Base-by-base conservation (phyloP, 768 basidiomycete genomes). In the Pluteus cervinus region DNA sequence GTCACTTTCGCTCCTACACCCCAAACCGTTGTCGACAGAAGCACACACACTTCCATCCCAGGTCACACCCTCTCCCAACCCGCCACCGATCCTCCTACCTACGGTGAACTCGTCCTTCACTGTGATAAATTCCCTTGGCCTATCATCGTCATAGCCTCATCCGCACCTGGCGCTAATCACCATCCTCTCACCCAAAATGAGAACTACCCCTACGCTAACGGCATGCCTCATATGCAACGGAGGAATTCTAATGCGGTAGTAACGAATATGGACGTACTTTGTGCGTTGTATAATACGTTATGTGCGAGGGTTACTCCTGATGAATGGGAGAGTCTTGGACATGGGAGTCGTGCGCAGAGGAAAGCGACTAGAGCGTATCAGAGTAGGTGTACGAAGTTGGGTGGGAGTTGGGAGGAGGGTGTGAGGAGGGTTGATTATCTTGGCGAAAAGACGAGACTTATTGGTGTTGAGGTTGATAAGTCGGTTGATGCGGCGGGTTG, bases 391-490 rank as follows among this genome's bases (percentile, higher is more conserved):
- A 59, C 63, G 39, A 66, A 63, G 46, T 67, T 73, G 54, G 79
- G 78, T 18, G 79, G 74, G 2, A 79, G 76, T 9, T 81, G 79
- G 79, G 77, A 80, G 18, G 67, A 68, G 14, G 81, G 81, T n/a
- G 76, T 85, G 20, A 68, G 78, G 31, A 61, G 81, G 34, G 54
- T 83, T 10, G 81, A 84, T 58, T 82, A 75, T 69, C 61, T 84
- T 30, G 75, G 75, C 14, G 66, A 71, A 22, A 81, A 77, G 50
- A 79, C 75, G 22, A 58, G 64, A 31, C 52, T 84, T 24, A 62
- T 76, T 22, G 81, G 81, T 17, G 65, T 84, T 43, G 78, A 81
- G 49, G 66, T 79, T 12, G 40, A 41, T 22, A 41, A 41, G 20
- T 41, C 40, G 6, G 36, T 29, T 17, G 40, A 36, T 9, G 23